Evolutionary conservation across 495 filamentous ascomycete species (phyloP), one percentile per base, ranked within the genome.

Genomic region (Pseudomonodictys pantanalensis): DNA sequence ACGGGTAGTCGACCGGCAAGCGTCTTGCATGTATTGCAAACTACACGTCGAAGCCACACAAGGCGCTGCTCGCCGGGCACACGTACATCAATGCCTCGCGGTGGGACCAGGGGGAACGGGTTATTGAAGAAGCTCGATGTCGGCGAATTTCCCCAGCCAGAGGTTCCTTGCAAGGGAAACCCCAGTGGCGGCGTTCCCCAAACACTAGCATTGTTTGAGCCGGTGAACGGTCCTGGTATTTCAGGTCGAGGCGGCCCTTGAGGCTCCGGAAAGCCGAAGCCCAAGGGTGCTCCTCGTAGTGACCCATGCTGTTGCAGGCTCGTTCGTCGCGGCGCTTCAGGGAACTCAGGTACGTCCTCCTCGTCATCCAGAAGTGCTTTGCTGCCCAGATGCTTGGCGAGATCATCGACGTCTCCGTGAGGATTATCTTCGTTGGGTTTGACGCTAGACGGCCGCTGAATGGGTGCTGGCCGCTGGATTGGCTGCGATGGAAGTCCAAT

Each of bases 341-440:
- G 76, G 63, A 46, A 78, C 71, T 23, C 58, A 6, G 39, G 47
- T 17, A 62, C 28, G 46, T 79, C 80, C 56, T 90, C 84, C 17
- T 77, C 81, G 68, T 95, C 91, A 65, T 95, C 92, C 33, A 97
- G 77, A n/a, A 98, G 76, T 8, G 92, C 92, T 70, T 87, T 91
- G 73, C 92, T 96, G 9, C 93, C 95, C n/a, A 98, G 80, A 69
- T 92, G 90, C 47, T 84, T 80, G 54, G 83, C 88, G 43, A 95
- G 75, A 51, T 91, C 83, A 52, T 96, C 90, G 32, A 88, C 66
- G 52, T 88, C 81, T 12, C 64, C 62, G 17, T 38, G 52, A 44
- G 73, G 76, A 35, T 76, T 71, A 20, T 79, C 76, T 41, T 80
- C 76, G 38, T 71, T 71, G 8, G 83, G 81, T 23, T 87, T 82